Conservation (phyloP, 2,329 filamentous ascomycete genomes). For the Fusarium annulatum region DNA sequence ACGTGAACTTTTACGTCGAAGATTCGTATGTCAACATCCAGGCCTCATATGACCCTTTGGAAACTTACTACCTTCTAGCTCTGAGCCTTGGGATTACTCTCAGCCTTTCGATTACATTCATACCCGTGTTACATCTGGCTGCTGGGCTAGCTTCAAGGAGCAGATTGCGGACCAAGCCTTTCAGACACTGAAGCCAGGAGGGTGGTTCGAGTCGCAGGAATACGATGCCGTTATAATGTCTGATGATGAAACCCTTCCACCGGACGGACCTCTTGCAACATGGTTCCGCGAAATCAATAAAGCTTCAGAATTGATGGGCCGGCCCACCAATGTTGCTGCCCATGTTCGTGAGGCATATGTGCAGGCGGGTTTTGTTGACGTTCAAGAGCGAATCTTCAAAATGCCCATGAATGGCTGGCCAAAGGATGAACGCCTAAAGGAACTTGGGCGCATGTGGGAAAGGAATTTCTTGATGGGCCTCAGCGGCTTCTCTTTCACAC, state of each 20-base stretch:
- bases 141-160: conserved; percentile 60
- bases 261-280: conserved; percentile 51
- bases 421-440: conserved; percentile 56
- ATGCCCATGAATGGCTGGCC: conserved; percentile 67
- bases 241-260: conserved; percentile 59
- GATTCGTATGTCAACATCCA: conserved; percentile 59
- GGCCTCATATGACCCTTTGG: background rate
- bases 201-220: conserved; percentile 67
- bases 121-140: conserved; percentile 60
- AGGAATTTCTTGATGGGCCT: conserved; percentile 56
- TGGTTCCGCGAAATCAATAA: conserved; percentile 56
- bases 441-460: conserved; percentile 59
- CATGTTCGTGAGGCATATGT: conserved; percentile 53
- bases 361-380: conserved; percentile 66
- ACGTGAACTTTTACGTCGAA: conserved; percentile 80
- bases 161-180: conserved; percentile 65
- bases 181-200: conserved; percentile 60
- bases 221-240: conserved; percentile 51
- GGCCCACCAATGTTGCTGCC: conserved; percentile 52
- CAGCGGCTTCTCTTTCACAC: conserved; percentile 57
- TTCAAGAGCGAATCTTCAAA: conserved; percentile 64
- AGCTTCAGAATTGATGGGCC: conserved; percentile 52
- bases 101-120: conserved; percentile 68
- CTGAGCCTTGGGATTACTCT: conserved; percentile 63
- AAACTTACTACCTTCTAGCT: conserved; percentile 46